Percentiles rank a stretch among this genome's conserved stretches.
phyloP scores from a whole-genome alignment of 2,329 filamentous ascomycete species.

The Sporothrix pallida region DNA sequence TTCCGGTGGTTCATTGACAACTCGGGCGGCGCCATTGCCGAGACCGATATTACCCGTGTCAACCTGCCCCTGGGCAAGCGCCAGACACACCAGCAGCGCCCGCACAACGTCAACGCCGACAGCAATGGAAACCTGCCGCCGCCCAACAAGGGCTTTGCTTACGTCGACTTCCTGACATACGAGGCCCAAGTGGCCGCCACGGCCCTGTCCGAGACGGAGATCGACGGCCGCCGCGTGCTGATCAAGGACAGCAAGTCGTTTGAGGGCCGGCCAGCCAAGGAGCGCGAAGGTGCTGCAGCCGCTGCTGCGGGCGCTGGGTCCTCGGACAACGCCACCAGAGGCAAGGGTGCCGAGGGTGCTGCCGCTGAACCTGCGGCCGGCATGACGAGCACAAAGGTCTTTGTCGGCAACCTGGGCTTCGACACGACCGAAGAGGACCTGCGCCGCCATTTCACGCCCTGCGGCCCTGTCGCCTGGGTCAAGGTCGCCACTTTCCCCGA shows the following conservation, averaged over 20 bases:
- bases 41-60: conserved; percentile 79
- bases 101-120: conserved; percentile 40
- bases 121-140: conserved; percentile 46
- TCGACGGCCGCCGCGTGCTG: conserved; percentile 77
- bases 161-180: conserved; percentile 83
- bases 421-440: conserved; percentile 81
- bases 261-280: conserved; percentile 72
- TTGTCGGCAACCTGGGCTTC: conserved; percentile 89
- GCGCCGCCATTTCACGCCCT: conserved; percentile 79
- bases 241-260: conserved; percentile 94
- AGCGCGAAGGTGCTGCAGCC: conserved; percentile 35
- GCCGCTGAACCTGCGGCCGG: conserved; percentile 48
- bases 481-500: conserved; percentile 97
- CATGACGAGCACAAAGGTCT: conserved; percentile 74
- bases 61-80: conserved; percentile 67
- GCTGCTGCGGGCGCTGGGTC: conserved; percentile 40
- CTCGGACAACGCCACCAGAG: conserved; percentile 45
- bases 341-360: neutral
- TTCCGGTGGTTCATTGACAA: conserved; percentile 79
- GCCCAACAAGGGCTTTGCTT: conserved; percentile 90
- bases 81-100: conserved; percentile 24
- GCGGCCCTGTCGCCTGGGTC: conserved; percentile 79
- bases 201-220: conserved; percentile 81
- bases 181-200: conserved; percentile 77
- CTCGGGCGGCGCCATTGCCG: conserved; percentile 68